Base-by-base conservation (phyloP, 2,329 filamentous ascomycete species). In the Nemania diffusa region DNA sequence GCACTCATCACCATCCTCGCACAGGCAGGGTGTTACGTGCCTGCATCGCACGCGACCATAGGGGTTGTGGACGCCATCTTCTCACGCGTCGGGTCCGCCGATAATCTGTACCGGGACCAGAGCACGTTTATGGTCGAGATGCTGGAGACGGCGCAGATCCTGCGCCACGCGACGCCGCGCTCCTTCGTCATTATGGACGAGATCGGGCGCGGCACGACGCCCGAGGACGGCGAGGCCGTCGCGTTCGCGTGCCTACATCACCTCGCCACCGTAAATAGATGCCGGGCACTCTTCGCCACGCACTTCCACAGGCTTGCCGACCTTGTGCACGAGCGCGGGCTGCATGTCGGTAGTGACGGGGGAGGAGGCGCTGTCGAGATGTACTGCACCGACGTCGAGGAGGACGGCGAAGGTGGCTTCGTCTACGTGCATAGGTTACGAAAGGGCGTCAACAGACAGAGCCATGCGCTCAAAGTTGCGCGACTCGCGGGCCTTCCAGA, bases 121-220 rank as follows among this genome's bases (percentile, higher is more conserved):
- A 97, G 93, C 60, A 99, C 97, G 0, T 99, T 99, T 80, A 98
- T 99, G 96, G 93, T 98, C 0, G 96, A 99, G 81, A 99, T 99
- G 96, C 86, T 97, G 1, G 96, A 99, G 81, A 97, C 96, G 22
- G 94, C 95, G 1, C 87, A 91, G 27, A 99, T 99, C 60, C 85
- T 99, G 59, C 92, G 91, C 68, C 86, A 92, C 72, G 95, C 96
- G 0, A 98, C 95, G 0, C 81, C 89, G 1, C 87, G 91, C 26
- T 96, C 92, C 0, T 97, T 99, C 74, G 95, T 96, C 68, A 95
- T 99, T 78, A 98, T 99, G 95, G 96, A 99, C 78, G 96, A 99
- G 82, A 92, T 99, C 42, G 96, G 96, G 0, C 87, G 96, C 55
- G 96, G 96, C 8, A 99, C 97, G 0, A 97, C 96, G 22, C 94